These are phyloP conservation scores for Dactylorhiza incarnata DNA, from an alignment of 106 monocot species.

Conservation along the genomic window DNA sequence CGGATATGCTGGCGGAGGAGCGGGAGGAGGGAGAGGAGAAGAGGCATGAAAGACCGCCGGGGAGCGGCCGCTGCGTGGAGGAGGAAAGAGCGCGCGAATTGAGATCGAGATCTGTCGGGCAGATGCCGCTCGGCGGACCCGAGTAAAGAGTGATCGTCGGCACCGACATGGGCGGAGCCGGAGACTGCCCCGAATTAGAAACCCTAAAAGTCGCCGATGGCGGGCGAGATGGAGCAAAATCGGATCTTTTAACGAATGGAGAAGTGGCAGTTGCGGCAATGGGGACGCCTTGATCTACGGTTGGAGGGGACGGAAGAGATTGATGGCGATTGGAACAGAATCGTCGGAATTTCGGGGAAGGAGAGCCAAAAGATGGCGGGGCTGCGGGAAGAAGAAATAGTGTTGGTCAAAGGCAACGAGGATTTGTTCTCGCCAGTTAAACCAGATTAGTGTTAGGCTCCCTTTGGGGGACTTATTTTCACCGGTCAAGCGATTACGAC, in stretches of 20 bases:
- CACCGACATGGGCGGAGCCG: slow-evolving; percentile 46
- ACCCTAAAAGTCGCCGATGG: background rate
- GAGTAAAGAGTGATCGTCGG: slow-evolving; percentile 86
- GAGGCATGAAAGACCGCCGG: slow-evolving; percentile 76
- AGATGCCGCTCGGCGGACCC: slow-evolving; percentile 44
- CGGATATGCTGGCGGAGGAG: slow-evolving; percentile 11
- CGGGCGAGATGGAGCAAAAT: background rate
- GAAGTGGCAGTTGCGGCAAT: background rate
- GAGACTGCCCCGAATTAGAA: background rate
- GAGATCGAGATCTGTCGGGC: slow-evolving; percentile 50
- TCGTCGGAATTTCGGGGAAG: slow-evolving; percentile 2
- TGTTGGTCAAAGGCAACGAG: too few species aligned
- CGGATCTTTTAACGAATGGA: background rate
- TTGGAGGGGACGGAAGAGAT: background rate
- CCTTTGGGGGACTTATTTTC: too few species aligned
- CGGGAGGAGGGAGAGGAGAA: slow-evolving; percentile 40
- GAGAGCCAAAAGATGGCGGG: too few species aligned
- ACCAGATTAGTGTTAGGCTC: too few species aligned
- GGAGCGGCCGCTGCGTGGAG: slow-evolving; percentile 29
- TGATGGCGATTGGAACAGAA: slow-evolving; percentile 2
- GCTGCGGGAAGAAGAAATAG: too few species aligned
- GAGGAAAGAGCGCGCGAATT: slow-evolving; percentile 28
- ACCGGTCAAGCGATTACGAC: too few species aligned
- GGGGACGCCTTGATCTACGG: background rate
- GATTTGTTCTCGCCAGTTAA: too few species aligned